Conservation (phyloP, 768 basidiomycete genomes). For the Phaffia tasmanica region DNA sequence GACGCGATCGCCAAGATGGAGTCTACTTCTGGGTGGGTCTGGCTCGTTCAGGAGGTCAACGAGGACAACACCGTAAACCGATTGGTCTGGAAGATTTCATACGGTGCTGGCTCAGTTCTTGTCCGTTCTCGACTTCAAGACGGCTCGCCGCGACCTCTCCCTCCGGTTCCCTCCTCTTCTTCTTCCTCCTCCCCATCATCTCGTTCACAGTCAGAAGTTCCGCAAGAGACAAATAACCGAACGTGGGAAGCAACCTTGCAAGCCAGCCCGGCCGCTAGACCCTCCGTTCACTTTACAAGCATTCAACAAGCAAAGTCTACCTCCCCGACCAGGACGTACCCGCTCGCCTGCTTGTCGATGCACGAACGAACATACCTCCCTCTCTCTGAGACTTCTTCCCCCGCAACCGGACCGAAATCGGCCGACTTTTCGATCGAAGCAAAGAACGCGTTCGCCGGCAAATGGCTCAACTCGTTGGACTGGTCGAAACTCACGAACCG, state of each 20-base stretch:
- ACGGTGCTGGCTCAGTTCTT: conserved; percentile 14
- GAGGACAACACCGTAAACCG: neutral
- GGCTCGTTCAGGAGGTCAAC: conserved; percentile 22
- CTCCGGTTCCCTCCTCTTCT: neutral
- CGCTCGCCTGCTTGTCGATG: conserved; percentile 20
- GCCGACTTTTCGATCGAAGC: no score
- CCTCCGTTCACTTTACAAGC: neutral
- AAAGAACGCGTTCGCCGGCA: no score
- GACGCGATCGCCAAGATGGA: conserved; percentile 9
- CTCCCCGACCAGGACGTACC: neutral
- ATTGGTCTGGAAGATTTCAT: conserved; percentile 8
- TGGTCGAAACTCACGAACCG: no score
- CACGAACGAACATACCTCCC: conserved; percentile 23
- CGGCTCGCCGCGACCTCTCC: no score
- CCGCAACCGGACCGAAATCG: no score
- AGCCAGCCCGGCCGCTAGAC: neutral
- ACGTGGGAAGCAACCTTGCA: neutral
- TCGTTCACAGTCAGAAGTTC: neutral
- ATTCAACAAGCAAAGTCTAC: neutral
- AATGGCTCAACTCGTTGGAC: no score
- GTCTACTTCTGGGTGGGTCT: conserved; percentile 19
- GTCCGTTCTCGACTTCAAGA: neutral
- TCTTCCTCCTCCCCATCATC: neutral
- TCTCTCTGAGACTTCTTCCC: no score
- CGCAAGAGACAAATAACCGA: neutral